Conservation (phyloP, 1,284 basidiomycete species). For the Exsudoporus floridanus region DNA sequence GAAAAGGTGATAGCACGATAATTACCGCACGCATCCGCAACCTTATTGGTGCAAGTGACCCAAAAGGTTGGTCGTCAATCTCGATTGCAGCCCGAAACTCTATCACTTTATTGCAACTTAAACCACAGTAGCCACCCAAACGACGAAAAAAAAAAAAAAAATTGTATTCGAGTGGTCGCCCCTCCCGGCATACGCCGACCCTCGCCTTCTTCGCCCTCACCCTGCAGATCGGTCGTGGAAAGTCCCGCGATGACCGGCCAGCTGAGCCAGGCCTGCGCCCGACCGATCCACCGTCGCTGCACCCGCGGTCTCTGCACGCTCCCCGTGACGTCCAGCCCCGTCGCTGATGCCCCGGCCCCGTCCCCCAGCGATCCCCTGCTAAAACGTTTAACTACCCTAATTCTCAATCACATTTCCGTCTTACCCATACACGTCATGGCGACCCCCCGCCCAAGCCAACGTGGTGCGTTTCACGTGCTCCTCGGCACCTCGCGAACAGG, state of each 20-base stretch:
- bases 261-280: background rate
- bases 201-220: slow-evolving; percentile 18
- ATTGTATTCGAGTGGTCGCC: no score
- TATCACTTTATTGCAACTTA: slow-evolving; percentile 43
- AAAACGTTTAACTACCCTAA: slow-evolving; percentile 39
- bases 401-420: slow-evolving; percentile 29
- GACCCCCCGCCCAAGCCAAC: slow-evolving; percentile 4
- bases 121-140: slow-evolving; percentile 19
- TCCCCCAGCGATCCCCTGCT: slow-evolving; percentile 22
- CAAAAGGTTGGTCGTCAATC: slow-evolving; percentile 42
- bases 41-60: slow-evolving; percentile 39
- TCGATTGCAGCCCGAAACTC: slow-evolving; percentile 38
- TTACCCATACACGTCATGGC: slow-evolving; percentile 33
- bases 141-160: slow-evolving; percentile 1
- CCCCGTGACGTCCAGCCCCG: slow-evolving; percentile 1
- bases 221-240: slow-evolving; percentile 27
- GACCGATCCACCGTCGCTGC: slow-evolving; percentile 2
- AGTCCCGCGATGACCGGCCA: slow-evolving; percentile 31
- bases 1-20: slow-evolving; percentile 27
- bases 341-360: slow-evolving; percentile 19
- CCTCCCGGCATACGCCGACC: slow-evolving; percentile 19
- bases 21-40: slow-evolving; percentile 32
- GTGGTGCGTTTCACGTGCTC: slow-evolving; percentile 23
- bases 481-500: slow-evolving; percentile 31
- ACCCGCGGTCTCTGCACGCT: slow-evolving; percentile 5